Evolutionary conservation across 225 moss, liverwort and hornwort species (phyloP), one percentile per base, ranked within the genome.

Genomic region (Polytrichum formosum): DNA sequence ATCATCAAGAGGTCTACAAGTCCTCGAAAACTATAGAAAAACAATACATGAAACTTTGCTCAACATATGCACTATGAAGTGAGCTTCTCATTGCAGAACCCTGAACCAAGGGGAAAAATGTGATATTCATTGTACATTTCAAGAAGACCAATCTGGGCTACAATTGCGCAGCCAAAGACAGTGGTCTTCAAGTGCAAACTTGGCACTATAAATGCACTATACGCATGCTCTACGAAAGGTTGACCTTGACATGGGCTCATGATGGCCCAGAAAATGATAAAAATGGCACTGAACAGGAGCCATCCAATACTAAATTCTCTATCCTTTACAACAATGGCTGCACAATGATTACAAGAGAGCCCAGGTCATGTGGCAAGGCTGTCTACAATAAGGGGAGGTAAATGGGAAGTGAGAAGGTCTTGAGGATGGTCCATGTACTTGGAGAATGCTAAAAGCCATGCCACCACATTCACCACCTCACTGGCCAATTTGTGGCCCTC

Each of bases 381-480:
- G 75, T 96, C 91, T 29, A 92, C 69, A 25, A 96, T 84, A 65
- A 83, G 85, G 56, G 89, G 84, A 69, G 96, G 93, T 56, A 96
- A 83, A 74, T 89, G 86, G 59, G 91, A 82, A 55, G 84, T 90
- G 73, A 96, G 79, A 21, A 93, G 73, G 63, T 85, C 80, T 68
- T 85, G 84, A 66, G 96, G 81, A 31, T 90, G 86, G 56, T 82
- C 83, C 71, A 93, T 77, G 67, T 87, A 85, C 83, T 93, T 93
- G 75, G 88, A 79, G 68, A 96, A 80, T 54, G 90, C 91, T 72
- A 93, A 79, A 54, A 89, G 88, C 96, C 96, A 96, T 37, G 89
- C 90, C 75, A 89, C 87, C 26, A 77, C 90, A 76, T 88, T 93
- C 65, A 83, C 75, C 19, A 93, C 96, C 89, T 96, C 93, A 25